phyloP scores from a whole-genome alignment of 352 stramenopile species.

The Pythium utonaiense region DNA sequence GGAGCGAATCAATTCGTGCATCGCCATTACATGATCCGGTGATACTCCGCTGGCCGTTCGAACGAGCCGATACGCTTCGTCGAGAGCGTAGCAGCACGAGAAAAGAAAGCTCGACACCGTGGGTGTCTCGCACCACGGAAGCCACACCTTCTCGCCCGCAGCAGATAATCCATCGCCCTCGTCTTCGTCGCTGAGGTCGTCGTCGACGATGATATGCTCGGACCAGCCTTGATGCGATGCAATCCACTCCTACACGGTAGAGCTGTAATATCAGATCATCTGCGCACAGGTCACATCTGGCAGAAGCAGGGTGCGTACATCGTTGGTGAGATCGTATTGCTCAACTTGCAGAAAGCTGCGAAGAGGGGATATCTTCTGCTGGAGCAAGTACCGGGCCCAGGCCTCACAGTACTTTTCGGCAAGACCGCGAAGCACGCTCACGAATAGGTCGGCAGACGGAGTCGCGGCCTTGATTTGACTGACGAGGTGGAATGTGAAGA shows the following conservation, averaged over 20 bases:
- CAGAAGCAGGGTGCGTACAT: constrained; percentile 34
- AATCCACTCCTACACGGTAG: constrained; percentile 64
- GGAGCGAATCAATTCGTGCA: constrained; percentile 64
- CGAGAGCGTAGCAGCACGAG: constrained; percentile 77
- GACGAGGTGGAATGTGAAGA: constrained; percentile 51
- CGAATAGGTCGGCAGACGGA: constrained; percentile 48
- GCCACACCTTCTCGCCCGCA: constrained; percentile 63
- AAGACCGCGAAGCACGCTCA: constrained; percentile 44
- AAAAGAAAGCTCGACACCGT: constrained; percentile 84
- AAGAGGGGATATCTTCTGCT: constrained; percentile 65
- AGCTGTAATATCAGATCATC: background rate
- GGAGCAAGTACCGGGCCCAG: constrained; percentile 53
- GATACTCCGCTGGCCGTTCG: constrained; percentile 35
- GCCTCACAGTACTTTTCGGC: constrained; percentile 65
- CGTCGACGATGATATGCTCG: constrained; percentile 61
- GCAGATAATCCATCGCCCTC: constrained; percentile 34
- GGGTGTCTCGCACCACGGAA: constrained; percentile 81
- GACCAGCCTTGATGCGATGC: constrained; percentile 66
- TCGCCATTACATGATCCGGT: constrained; percentile 45
- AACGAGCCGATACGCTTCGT: constrained; percentile 72
- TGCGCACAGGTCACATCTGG: no score
- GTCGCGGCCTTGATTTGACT: constrained; percentile 37
- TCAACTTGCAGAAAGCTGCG: constrained; percentile 58
- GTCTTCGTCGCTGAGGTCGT: constrained; percentile 35
- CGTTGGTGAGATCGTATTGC: constrained; percentile 68